Evolutionary conservation across 2,329 filamentous ascomycete genomes (phyloP).

Genomic region (Emmonsiellopsis sp.): DNA sequence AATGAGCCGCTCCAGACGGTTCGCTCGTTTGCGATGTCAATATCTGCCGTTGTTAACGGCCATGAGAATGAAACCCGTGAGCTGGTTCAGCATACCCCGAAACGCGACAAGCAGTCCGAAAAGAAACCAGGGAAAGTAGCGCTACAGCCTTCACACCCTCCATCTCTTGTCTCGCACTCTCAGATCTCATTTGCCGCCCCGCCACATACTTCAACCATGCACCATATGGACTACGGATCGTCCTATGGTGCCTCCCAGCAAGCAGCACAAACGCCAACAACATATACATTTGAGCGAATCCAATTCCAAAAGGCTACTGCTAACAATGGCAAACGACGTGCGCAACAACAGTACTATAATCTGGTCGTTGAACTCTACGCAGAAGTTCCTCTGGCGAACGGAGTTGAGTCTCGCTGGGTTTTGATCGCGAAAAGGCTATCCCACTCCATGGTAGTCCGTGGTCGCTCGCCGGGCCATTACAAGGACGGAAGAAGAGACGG

Average conservation of each 20-base stretch:
- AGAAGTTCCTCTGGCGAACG: slow-evolving; percentile 43
- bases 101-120: slow-evolving; percentile 78
- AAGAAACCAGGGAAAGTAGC: slow-evolving; percentile 61
- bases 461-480: slow-evolving; percentile 72
- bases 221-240: slow-evolving; percentile 23
- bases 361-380: slow-evolving; percentile 78
- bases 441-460: slow-evolving; percentile 77
- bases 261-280: slow-evolving; percentile 29
- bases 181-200: slow-evolving; percentile 19
- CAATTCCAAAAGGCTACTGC: slow-evolving; percentile 92
- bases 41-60: slow-evolving; percentile 73
- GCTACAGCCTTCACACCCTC: slow-evolving; percentile 57
- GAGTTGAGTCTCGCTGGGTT: slow-evolving; percentile 48
- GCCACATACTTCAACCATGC: slow-evolving; percentile 18
- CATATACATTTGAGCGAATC: slow-evolving; percentile 73
- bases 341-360: slow-evolving; percentile 87
- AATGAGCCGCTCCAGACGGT: slow-evolving; percentile 47
- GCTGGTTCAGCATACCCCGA: slow-evolving; percentile 82
- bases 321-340: slow-evolving; percentile 84
- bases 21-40: slow-evolving; percentile 68
- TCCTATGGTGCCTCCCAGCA: slow-evolving; percentile 23
- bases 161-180: slow-evolving; percentile 28
- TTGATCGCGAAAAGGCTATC: slow-evolving; percentile 65
- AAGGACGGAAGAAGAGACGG: slow-evolving; percentile 60
- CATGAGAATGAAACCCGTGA: slow-evolving; percentile 68